A percentile compares a stretch with the other conserved stretches of the same genome.
phyloP scores from a whole-genome alignment of 495 filamentous ascomycete species.

The Talaromyces borbonicus region DNA sequence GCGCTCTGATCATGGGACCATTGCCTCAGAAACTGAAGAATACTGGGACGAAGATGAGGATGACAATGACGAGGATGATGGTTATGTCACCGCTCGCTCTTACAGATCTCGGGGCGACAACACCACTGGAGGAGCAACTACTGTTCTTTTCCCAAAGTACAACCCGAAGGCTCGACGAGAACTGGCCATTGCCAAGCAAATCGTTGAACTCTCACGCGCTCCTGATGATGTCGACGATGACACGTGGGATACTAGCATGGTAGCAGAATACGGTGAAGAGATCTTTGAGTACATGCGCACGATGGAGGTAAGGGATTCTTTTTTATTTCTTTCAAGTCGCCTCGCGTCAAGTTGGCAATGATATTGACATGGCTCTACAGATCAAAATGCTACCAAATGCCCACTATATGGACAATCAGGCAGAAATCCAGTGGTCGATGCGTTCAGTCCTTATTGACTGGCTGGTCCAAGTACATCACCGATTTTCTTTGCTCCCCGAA shows the following conservation, averaged over 20 bases:
- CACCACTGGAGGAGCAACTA: constrained; percentile 63
- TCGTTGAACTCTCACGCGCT: constrained; percentile 52
- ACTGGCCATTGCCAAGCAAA: constrained; percentile 54
- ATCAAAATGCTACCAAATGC: constrained; percentile 71
- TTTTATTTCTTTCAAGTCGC: not conserved
- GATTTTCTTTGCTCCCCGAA: constrained; percentile 85
- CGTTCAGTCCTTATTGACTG: constrained; percentile 96
- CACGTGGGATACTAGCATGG: constrained; percentile 92
- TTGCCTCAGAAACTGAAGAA: constrained; percentile 52
- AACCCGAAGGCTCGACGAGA: constrained; percentile 53
- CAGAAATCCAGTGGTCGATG: constrained; percentile 99
- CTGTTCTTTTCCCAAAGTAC: constrained; percentile 61
- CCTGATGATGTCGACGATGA: constrained; percentile 73
- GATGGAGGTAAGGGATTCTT: constrained; percentile 75
- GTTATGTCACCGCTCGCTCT: constrained; percentile 67
- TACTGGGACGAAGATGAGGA: constrained; percentile 72
- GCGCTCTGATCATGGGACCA: constrained; percentile 13
- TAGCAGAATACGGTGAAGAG: constrained; percentile 89
- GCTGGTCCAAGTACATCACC: constrained; percentile 90
- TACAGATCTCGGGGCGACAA: constrained; percentile 67
- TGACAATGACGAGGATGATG: constrained; percentile 73
- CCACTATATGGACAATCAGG: constrained; percentile 93
- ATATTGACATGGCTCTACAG: constrained; percentile 34
- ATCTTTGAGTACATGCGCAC: constrained; percentile 87
- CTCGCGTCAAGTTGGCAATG: not conserved